Percentiles rank a stretch among this genome's conserved stretches.
phyloP scores from a whole-genome alignment of 1,139 yeast species.

The Candida pseudoviswanathii region DNA sequence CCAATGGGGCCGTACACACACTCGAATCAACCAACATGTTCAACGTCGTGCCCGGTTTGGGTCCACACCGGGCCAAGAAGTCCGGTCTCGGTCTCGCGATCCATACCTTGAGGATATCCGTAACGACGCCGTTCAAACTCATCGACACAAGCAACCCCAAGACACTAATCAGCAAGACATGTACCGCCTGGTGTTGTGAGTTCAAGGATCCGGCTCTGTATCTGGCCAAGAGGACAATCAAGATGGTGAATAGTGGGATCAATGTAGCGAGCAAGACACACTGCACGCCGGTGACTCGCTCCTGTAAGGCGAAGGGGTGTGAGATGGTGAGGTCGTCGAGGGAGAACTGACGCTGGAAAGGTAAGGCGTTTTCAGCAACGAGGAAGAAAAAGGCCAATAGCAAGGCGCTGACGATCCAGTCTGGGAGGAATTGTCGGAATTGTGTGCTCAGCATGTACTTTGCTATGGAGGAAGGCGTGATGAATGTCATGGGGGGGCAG shows the following conservation, averaged over 20 bases:
- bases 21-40: conserved; percentile 39
- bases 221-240: conserved; percentile 12
- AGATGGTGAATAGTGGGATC: conserved; percentile 19
- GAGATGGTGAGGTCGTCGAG: conserved; percentile 35
- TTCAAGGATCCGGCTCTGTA: conserved; percentile 3
- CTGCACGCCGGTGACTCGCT: conserved; percentile 34
- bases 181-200: conserved; percentile 17
- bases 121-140: conserved; percentile 39
- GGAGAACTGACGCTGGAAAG: conserved; percentile 37
- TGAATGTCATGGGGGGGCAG: conserved; percentile 8
- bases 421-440: conserved; percentile 25
- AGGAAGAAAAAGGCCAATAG: conserved; percentile 31
- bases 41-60: conserved; percentile 36
- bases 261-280: conserved; percentile 23
- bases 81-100: conserved; percentile 85
- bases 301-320: conserved; percentile 44
- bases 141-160: conserved; percentile 29
- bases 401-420: conserved; percentile 32
- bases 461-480: conserved; percentile 11
- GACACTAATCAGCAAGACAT: conserved; percentile 25
- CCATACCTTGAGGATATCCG: conserved; percentile 71
- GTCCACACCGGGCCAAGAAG: conserved; percentile 69
- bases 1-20: conserved; percentile 44
- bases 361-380: conserved; percentile 38
- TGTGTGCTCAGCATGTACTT: conserved; percentile 7